Percentiles rank a stretch among this genome's conserved stretches.
phyloP scores from a whole-genome alignment of 495 filamentous ascomycete genomes.

The Recurvomyces mirabilis region DNA sequence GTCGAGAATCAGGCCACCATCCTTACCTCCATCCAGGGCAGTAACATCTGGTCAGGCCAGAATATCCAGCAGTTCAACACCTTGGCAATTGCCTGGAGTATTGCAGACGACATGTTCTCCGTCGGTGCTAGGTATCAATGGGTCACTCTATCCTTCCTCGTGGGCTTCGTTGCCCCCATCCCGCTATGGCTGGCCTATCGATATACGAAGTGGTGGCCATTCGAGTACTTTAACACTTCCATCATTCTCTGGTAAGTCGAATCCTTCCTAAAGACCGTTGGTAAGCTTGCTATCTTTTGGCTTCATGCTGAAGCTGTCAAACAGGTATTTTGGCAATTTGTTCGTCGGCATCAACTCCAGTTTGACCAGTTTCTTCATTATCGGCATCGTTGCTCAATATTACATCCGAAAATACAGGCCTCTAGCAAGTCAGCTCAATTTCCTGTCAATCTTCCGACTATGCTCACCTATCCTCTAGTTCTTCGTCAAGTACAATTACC shows the following conservation, averaged over 20 bases:
- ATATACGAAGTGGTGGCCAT: conserved; percentile 5
- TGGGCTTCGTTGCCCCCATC: conserved; percentile 32
- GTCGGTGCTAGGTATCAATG: conserved; percentile 29
- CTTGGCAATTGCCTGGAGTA: conserved; percentile 33
- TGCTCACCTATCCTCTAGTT: conserved; percentile 19
- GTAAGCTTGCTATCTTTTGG: too few relatives aligned
- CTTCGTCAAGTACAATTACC: conserved; percentile 49
- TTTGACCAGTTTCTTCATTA: conserved; percentile 29
- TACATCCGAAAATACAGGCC: conserved; percentile 42
- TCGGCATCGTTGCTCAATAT: conserved; percentile 40
- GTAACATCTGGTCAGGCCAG: conserved; percentile 39
- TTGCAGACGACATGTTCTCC: conserved; percentile 36
- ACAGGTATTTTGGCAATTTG: conserved; percentile 28
- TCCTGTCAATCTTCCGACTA: neutral
- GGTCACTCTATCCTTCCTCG: conserved; percentile 29
- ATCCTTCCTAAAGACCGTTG: too few relatives aligned
- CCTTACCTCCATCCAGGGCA: conserved; percentile 33
- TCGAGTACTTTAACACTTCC: conserved; percentile 27
- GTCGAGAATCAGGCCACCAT: conserved; percentile 28
- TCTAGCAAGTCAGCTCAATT: conserved; percentile 1
- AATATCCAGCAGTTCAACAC: conserved; percentile 34
- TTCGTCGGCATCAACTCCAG: conserved; percentile 33
- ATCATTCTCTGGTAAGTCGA: conserved; percentile 33
- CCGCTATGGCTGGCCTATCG: conserved; percentile 30
- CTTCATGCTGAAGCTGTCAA: too few relatives aligned